A percentile compares a stretch with the other conserved stretches of the same genome.
Evolutionary conservation across 176 grass and related monocot genomes (phyloP).

Genomic region (Guadua angustifolia): DNA sequence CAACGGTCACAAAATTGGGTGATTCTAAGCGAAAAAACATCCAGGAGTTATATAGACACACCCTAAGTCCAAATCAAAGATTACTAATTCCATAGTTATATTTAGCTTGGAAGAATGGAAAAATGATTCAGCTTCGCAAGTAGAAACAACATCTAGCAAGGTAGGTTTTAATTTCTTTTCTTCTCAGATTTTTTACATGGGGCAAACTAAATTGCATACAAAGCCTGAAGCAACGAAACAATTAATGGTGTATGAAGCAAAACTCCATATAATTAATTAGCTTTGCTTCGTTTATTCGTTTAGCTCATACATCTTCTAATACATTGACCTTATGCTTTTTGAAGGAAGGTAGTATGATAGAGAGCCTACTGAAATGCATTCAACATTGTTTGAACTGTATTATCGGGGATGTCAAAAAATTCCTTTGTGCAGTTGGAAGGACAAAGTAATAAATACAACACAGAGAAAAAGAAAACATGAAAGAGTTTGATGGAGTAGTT

Average conservation of each 20-base stretch:
- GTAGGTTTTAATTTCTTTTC: not conserved
- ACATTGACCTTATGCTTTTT: not conserved
- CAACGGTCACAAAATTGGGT: no score
- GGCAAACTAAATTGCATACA: not conserved
- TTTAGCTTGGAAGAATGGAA: not conserved
- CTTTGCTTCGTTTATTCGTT: not conserved
- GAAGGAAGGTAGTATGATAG: not conserved
- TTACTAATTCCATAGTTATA: not conserved
- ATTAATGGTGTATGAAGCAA: not conserved
- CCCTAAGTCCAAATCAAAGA: not conserved
- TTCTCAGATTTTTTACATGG: not conserved
- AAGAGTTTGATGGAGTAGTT: slow-evolving; percentile 28
- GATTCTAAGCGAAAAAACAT: no score
- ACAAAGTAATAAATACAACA: slow-evolving; percentile 21
- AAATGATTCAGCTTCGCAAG: not conserved
- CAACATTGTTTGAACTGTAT: slow-evolving; percentile 17
- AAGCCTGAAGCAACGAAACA: not conserved
- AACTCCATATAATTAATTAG: not conserved
- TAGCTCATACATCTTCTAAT: not conserved
- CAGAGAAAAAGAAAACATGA: not conserved
- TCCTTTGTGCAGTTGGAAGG: slow-evolving; percentile 1
- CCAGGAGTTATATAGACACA: no score
- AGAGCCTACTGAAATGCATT: slow-evolving; percentile 28
- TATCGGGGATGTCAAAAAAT: not conserved
- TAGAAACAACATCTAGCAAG: not conserved